Base-by-base conservation (phyloP, 2,329 filamentous ascomycete genomes). In the Diaporthe nobilis region DNA sequence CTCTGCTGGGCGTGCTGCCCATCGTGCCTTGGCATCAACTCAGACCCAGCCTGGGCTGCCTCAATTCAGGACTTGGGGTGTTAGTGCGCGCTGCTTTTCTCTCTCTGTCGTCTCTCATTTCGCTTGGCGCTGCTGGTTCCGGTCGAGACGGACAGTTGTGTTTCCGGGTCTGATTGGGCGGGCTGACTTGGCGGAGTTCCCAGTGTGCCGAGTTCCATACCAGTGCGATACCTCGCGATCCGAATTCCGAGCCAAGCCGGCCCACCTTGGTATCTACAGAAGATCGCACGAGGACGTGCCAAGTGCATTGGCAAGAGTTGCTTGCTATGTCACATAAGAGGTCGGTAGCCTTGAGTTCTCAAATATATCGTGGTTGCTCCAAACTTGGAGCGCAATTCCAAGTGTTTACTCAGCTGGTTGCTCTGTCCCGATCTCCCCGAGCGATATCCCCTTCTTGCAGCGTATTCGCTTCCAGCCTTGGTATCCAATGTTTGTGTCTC, bases 171-270 rank as follows among this genome's bases (percentile, higher is more conserved):
- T 51, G 63, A 53, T 37, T 37, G 31, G 47, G 22, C 65, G 15
- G 47, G 47, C 28, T 37, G 31, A 39, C 47, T 42, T 55, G 65
- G 47, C 65, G 65, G 65, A 42, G 22, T 55, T 55, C 13, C 22
- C 49, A 70, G 17, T 12, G 47, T 70, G 65, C 65, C 65, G 65
- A 70, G 49, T 70, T 55, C 65, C 65, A 70, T 55, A n/a, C 65
- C 34, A 42, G 2, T 28, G 49, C 20, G 13, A 42, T 39, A 17
- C 65, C 7, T 28, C 49, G 47, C 31, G 17, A 13, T 20, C 65
- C 65, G 49, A 49, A 53, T 12, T 39, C 65, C 65, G 65, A 42
- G 28, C 17, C 8, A 9, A 25, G n/a, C 31, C 10, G 13, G 37
- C 31, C 13, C n/a, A 12, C n/a, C 17, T 28, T 15, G 4, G 12